phyloP scores from a whole-genome alignment of 1,284 basidiomycete genomes.

The Microbotryomycetes sp. region DNA sequence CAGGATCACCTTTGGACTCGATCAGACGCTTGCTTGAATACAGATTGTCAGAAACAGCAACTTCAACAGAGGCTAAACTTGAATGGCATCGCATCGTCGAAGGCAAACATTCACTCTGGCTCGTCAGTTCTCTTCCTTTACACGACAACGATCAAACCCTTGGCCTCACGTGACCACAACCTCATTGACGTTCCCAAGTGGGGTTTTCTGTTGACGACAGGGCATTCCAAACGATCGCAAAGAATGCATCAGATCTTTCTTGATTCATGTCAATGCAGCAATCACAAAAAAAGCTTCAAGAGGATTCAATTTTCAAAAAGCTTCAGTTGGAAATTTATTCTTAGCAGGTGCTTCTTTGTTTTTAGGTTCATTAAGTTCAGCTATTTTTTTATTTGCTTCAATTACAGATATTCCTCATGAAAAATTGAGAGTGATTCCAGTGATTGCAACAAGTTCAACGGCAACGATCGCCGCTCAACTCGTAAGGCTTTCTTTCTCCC shows the following conservation, averaged over 20 bases:
- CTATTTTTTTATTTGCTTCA: slow-evolving; percentile 90
- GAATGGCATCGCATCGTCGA: slow-evolving; percentile 72
- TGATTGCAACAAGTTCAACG: slow-evolving; percentile 89
- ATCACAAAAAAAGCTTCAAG: slow-evolving; percentile 27
- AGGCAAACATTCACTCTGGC: slow-evolving; percentile 76
- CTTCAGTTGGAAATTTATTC: slow-evolving; percentile 45
- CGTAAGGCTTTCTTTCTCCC: no score
- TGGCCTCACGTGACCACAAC: neutral
- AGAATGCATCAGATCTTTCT: slow-evolving; percentile 70
- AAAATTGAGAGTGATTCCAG: slow-evolving; percentile 53
- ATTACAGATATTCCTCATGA: slow-evolving; percentile 59
- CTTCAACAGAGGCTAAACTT: slow-evolving; percentile 51
- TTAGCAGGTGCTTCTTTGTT: slow-evolving; percentile 76
- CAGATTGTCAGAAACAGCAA: slow-evolving; percentile 43
- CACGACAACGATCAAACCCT: neutral
- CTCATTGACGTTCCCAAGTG: neutral
- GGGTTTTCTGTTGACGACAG: neutral
- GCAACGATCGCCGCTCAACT: slow-evolving; percentile 96
- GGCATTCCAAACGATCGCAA: slow-evolving; percentile 84
- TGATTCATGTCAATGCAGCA: slow-evolving; percentile 28
- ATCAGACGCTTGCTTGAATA: slow-evolving; percentile 33
- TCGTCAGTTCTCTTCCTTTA: slow-evolving; percentile 40
- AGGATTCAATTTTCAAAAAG: slow-evolving; percentile 80
- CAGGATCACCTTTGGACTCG: slow-evolving; percentile 20
- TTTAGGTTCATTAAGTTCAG: slow-evolving; percentile 75